phyloP scores from a whole-genome alignment of 352 stramenopile genomes.

The Globisporangium megalacanthum region DNA sequence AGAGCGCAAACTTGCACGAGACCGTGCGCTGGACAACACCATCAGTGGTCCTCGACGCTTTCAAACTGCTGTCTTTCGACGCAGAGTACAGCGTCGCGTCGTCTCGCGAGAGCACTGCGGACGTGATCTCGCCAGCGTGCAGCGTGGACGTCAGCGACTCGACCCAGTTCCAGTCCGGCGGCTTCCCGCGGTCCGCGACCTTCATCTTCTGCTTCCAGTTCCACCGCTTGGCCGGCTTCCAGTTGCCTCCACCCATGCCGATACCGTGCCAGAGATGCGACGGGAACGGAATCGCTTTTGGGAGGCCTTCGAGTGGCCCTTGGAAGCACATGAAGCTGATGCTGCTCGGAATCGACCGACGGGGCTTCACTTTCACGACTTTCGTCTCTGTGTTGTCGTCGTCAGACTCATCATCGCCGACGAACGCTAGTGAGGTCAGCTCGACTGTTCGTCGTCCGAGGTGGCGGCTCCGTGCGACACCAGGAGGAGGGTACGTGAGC shows the following conservation, averaged over 20 bases:
- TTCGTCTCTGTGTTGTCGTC: slow-evolving; percentile 14
- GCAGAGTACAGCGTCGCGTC: slow-evolving; percentile 49
- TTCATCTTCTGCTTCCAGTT: slow-evolving; percentile 39
- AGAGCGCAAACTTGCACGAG: slow-evolving; percentile 33
- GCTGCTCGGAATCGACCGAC: slow-evolving; percentile 8
- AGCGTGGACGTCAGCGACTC: slow-evolving; percentile 28
- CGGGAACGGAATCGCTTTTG: slow-evolving; percentile 26
- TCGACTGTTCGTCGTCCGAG: slow-evolving; percentile 18
- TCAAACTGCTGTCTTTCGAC: slow-evolving; percentile 64
- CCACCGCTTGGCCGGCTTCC: slow-evolving; percentile 48
- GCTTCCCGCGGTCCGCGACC: slow-evolving; percentile 21
- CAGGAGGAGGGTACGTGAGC: slow-evolving; percentile 14
- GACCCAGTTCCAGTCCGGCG: slow-evolving; percentile 43
- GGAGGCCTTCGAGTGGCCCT: slow-evolving; percentile 29
- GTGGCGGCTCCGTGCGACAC: slow-evolving; percentile 1
- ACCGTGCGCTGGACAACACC: slow-evolving; percentile 24
- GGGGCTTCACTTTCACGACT: slow-evolving; percentile 1
- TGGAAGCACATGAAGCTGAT: slow-evolving; percentile 45
- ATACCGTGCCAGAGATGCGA: slow-evolving; percentile 28
- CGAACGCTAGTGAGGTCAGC: slow-evolving; percentile 19
- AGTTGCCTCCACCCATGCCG: slow-evolving; percentile 24
- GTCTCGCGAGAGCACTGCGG: slow-evolving; percentile 47
- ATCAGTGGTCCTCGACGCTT: slow-evolving; percentile 34
- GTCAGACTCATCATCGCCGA: slow-evolving; percentile 32
- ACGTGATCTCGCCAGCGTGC: slow-evolving; percentile 65